Conservation (phyloP, 305 asterid genomes). For the Fraxinus nigra region DNA sequence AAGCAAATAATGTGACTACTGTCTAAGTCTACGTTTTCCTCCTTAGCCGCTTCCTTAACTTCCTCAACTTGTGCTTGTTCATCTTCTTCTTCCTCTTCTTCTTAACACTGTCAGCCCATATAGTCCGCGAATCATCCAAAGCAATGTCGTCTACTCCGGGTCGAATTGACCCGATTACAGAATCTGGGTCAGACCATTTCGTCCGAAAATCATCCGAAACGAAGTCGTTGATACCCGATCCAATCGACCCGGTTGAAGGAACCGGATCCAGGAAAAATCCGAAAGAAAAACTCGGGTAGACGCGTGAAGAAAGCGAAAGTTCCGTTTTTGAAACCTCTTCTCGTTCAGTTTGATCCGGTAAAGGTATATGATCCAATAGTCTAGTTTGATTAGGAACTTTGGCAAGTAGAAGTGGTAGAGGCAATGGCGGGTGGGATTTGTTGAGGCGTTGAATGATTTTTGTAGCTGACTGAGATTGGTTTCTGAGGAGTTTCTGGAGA, state of each 20-base stretch:
- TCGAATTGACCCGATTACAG: background rate
- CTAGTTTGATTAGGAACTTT: constrained; percentile 19
- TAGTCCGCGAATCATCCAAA: constrained; percentile 36
- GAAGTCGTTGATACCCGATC: constrained; percentile 26
- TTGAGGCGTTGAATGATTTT: constrained; percentile 31
- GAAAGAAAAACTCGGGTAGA: constrained; percentile 53
- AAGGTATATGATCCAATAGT: constrained; percentile 24
- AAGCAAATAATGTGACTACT: constrained; percentile 10
- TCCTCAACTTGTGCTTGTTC: background rate
- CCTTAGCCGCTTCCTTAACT: constrained; percentile 24
- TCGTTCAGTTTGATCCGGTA: constrained; percentile 2
- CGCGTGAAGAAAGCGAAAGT: background rate
- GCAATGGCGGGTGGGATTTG: constrained; percentile 29
- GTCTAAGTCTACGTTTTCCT: constrained; percentile 45
- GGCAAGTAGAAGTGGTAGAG: constrained; percentile 15
- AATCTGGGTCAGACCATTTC: constrained; percentile 45
- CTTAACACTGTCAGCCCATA: background rate
- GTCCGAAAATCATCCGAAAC: constrained; percentile 37
- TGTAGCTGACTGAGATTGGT: constrained; percentile 39
- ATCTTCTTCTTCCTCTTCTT: background rate
- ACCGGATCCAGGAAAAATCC: constrained; percentile 48
- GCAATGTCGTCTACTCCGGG: constrained; percentile 10
- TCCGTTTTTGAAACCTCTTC: constrained; percentile 17
- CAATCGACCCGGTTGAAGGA: constrained; percentile 27
- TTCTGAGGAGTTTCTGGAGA: constrained; percentile 47